Evolutionary conservation across 176 grass and related monocot genomes (phyloP).

Genomic region (Triticum urartu): DNA sequence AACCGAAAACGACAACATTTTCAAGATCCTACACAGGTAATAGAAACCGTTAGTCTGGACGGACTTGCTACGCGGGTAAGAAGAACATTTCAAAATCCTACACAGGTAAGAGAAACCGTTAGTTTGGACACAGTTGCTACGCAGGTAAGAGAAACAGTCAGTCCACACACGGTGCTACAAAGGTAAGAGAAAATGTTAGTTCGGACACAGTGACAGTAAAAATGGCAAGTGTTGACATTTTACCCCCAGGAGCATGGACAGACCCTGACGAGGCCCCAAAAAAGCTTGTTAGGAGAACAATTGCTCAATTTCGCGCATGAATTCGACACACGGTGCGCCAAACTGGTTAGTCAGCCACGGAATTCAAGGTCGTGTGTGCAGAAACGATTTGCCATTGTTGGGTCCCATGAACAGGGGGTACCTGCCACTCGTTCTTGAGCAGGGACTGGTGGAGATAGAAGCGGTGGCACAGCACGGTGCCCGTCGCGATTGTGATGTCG

Average conservation of each 20-base stretch:
- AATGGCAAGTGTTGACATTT: not conserved
- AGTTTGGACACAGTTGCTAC: not conserved
- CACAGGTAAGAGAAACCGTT: constrained; percentile 26
- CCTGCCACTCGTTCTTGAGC: constrained; percentile 57
- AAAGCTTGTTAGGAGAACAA: not conserved
- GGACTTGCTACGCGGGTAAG: not conserved
- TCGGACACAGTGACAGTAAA: not conserved
- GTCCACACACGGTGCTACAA: not conserved
- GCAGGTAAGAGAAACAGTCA: not conserved
- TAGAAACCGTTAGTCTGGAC: constrained; percentile 1
- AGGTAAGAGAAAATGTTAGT: not conserved
- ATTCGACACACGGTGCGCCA: not conserved
- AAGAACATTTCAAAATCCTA: constrained; percentile 35
- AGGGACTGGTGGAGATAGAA: constrained; percentile 76
- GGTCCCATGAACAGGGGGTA: constrained; percentile 3
- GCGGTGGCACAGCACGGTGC: constrained; percentile 66
- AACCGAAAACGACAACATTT: constrained; percentile 18
- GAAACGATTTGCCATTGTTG: constrained; percentile 9
- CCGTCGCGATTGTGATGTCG: constrained; percentile 61
- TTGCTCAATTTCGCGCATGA: not conserved
- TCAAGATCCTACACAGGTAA: constrained; percentile 37
- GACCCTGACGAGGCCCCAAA: not conserved
- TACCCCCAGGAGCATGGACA: not conserved
- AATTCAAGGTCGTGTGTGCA: not conserved
- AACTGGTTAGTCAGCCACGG: not conserved